These are phyloP conservation scores for Panaeolus cyanescens DNA, from an alignment of 768 basidiomycete species.

Conservation along the genomic window DNA sequence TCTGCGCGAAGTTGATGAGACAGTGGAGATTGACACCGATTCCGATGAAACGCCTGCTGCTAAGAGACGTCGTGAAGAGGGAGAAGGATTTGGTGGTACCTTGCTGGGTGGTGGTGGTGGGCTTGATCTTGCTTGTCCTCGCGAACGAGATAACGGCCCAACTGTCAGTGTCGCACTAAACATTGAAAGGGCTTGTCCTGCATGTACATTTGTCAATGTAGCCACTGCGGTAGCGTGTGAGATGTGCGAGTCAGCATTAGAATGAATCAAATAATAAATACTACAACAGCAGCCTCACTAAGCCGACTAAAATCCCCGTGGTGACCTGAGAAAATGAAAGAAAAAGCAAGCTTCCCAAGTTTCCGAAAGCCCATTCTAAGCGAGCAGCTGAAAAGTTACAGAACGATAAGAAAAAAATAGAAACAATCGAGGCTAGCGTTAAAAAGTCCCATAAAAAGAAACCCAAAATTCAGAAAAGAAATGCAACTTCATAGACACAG, in stretches of 20 bases:
- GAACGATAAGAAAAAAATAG: conserved; percentile 13
- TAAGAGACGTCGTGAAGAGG: conserved; percentile 56
- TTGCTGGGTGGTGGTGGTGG: conserved; percentile 46
- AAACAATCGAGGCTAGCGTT: background rate
- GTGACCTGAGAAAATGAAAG: conserved; percentile 5
- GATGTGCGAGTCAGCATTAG: conserved; percentile 48
- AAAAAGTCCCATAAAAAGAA: background rate
- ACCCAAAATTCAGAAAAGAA: background rate
- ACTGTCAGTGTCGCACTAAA: conserved; percentile 15
- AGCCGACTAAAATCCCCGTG: background rate
- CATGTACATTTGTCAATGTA: conserved; percentile 63
- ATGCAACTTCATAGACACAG: too few species aligned
- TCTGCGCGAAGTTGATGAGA: conserved; percentile 63
- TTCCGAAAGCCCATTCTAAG: conserved; percentile 6
- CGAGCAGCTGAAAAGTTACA: conserved; percentile 10
- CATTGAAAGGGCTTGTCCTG: conserved; percentile 45
- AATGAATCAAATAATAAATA: conserved; percentile 26
- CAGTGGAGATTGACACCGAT: conserved; percentile 55
- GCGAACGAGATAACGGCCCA: conserved; percentile 25
- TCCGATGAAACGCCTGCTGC: conserved; percentile 41
- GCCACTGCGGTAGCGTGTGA: conserved; percentile 42
- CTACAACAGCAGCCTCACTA: conserved; percentile 10
- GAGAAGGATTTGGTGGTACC: conserved; percentile 74
- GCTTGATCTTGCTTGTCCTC: conserved; percentile 21
- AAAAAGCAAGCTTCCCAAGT: conserved; percentile 7